phyloP scores from a whole-genome alignment of 2,329 filamentous ascomycete species.

The Acephala macrosclerotiorum region DNA sequence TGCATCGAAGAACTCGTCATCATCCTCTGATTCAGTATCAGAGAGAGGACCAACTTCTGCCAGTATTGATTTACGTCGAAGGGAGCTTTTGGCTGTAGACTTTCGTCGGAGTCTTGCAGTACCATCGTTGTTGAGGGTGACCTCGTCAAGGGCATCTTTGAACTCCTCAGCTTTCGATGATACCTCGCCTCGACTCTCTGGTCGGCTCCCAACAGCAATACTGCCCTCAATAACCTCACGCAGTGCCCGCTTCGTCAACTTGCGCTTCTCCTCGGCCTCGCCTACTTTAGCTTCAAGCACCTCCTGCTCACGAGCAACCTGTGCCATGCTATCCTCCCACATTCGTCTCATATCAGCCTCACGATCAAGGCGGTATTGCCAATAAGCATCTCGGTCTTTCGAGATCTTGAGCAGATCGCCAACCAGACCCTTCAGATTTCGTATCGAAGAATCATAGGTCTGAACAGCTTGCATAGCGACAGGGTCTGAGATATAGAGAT shows the following conservation, averaged over 20 bases:
- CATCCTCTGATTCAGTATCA: conserved; percentile 77
- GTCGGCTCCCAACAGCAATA: conserved; percentile 58
- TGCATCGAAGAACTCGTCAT: conserved; percentile 97
- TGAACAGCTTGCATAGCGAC: conserved; percentile 78
- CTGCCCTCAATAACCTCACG: conserved; percentile 77
- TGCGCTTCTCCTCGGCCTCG: conserved; percentile 89
- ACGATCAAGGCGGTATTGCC: conserved; percentile 93
- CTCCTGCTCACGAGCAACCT: conserved; percentile 94
- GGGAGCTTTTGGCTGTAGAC: conserved; percentile 52
- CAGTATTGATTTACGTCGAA: conserved; percentile 69
- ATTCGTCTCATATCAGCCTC: conserved; percentile 91
- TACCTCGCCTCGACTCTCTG: conserved; percentile 36
- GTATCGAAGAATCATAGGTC: conserved; percentile 89
- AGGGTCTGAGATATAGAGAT: conserved; percentile 76
- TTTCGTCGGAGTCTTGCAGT: conserved; percentile 44
- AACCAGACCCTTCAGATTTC: conserved; percentile 83
- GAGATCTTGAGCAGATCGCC: conserved; percentile 91
- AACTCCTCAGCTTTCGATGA: conserved; percentile 37
- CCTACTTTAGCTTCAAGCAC: conserved; percentile 86
- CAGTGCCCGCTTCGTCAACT: conserved; percentile 86
- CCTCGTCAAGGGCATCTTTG: conserved; percentile 45
- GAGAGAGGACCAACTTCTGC: conserved; percentile 77
- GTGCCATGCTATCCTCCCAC: conserved; percentile 99
- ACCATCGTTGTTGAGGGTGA: conserved; percentile 48
- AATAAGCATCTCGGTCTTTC: conserved; percentile 92